Percentiles rank a stretch among this genome's conserved stretches.
Conservation (phyloP, 768 basidiomycete genomes). For the Amyloporia xantha region DNA sequence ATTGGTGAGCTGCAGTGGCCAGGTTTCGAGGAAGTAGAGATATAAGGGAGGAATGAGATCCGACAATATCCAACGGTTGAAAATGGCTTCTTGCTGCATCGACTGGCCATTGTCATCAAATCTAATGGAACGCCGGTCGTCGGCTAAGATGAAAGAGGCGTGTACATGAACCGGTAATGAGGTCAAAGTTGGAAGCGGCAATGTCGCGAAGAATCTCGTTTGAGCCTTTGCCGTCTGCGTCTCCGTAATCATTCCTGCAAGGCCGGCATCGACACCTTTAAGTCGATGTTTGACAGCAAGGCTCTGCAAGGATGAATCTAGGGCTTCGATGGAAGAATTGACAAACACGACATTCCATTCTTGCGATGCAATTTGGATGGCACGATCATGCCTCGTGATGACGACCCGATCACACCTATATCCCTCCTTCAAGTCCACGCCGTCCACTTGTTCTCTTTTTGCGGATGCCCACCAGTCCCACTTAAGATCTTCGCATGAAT, state of each 20-base stretch:
- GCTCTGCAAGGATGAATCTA: neutral
- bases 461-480: neutral
- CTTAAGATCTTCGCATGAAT: neutral
- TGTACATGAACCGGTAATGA: slow-evolving; percentile 40
- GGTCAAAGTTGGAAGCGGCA: slow-evolving; percentile 36
- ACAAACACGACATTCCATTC: neutral
- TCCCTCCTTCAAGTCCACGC: neutral
- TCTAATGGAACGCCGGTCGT: slow-evolving; percentile 39
- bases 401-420: neutral
- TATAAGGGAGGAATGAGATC: slow-evolving; percentile 32
- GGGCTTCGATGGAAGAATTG: neutral
- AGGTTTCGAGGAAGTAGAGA: slow-evolving; percentile 30
- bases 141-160: slow-evolving; percentile 40
- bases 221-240: neutral
- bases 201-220: slow-evolving; percentile 35
- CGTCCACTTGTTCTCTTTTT: neutral
- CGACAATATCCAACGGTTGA: slow-evolving; percentile 38
- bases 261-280: slow-evolving; percentile 26
- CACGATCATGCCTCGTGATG: neutral
- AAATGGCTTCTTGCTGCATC: slow-evolving; percentile 27
- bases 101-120: slow-evolving; percentile 28
- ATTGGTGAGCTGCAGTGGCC: slow-evolving; percentile 15
- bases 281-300: slow-evolving; percentile 18
- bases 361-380: neutral
- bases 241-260: slow-evolving; percentile 20